Conservation (phyloP, 164 flowering plant species). For the Paratinospora sagittata region DNA sequence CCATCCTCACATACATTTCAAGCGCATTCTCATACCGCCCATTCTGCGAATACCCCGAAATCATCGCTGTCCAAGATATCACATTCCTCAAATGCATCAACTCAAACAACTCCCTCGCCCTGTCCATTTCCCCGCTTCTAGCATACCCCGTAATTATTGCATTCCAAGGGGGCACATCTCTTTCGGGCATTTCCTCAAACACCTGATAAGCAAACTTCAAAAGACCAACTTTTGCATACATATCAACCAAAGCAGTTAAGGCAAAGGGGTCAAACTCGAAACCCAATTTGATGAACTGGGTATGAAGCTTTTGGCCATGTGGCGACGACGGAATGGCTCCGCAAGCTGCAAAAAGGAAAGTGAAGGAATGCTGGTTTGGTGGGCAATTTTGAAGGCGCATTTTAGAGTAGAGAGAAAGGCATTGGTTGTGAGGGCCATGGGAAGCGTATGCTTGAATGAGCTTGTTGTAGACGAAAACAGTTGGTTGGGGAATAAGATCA, state of each 20-base stretch:
- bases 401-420: slow-evolving; percentile 51
- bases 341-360: slow-evolving; percentile 56
- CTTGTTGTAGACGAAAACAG: slow-evolving; percentile 60
- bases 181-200: no score
- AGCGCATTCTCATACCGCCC: no score
- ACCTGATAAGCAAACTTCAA: no score
- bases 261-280: no score
- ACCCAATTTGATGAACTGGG: no score
- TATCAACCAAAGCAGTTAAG: no score
- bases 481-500: slow-evolving; percentile 45
- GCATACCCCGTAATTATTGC: no score
- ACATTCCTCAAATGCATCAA: slow-evolving; percentile 63
- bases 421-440: slow-evolving; percentile 37
- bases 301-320: no score
- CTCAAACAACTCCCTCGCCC: slow-evolving; percentile 48
- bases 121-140: slow-evolving; percentile 47
- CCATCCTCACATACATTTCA: slow-evolving; percentile 57
- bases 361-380: slow-evolving; percentile 52
- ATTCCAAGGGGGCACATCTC: no score
- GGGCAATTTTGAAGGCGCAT: no score
- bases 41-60: no score
- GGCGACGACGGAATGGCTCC: slow-evolving; percentile 38
- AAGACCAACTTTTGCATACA: no score
- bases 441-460: slow-evolving; percentile 63
- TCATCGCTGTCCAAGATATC: slow-evolving; percentile 87